Evolutionary conservation across 2,329 filamentous ascomycete genomes (phyloP).

Genomic region (Esteya vermicola): DNA sequence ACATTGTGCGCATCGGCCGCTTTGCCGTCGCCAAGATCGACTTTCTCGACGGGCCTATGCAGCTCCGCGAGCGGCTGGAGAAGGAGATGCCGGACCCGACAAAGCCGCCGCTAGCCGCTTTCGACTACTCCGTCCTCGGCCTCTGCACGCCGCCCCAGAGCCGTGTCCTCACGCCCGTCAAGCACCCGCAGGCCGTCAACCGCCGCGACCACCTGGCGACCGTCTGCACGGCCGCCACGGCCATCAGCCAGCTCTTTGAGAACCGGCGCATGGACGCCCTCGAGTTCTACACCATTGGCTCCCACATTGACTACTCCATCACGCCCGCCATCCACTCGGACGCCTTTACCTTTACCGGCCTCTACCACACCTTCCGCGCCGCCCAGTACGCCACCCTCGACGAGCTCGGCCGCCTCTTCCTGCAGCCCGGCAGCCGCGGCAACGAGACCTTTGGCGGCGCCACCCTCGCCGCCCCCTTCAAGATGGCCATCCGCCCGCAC

Average conservation of each 20-base stretch:
- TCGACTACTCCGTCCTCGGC: conserved; percentile 30
- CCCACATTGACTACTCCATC: conserved; percentile 53
- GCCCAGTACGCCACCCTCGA: conserved; percentile 46
- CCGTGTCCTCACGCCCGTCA: conserved; percentile 39
- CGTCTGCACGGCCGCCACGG: conserved; percentile 39
- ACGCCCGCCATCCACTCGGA: conserved; percentile 61
- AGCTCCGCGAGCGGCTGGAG: conserved; percentile 29
- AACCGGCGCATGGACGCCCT: conserved; percentile 49
- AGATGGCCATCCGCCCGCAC: conserved; percentile 50
- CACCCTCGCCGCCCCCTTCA: conserved; percentile 55
- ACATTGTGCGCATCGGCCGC: conserved; percentile 46
- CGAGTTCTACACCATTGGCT: conserved; percentile 55
- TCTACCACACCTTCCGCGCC: conserved; percentile 51
- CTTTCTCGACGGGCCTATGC: conserved; percentile 20
- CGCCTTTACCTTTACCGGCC: conserved; percentile 49
- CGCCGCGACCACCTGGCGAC: conserved; percentile 28
- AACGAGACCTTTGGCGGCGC: conserved; percentile 47
- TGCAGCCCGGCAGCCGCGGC: conserved; percentile 23
- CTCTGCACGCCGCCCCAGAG: conserved; percentile 24
- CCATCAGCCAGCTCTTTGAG: conserved; percentile 44
- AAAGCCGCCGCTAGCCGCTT: conserved; percentile 34
- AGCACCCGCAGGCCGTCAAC: conserved; percentile 27
- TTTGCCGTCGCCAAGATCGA: conserved; percentile 43
- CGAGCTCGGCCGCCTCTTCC: conserved; percentile 43
- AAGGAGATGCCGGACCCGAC: conserved; percentile 26